phyloP scores from a whole-genome alignment of 2,329 filamentous ascomycete genomes.

The Lasiodiplodia hormozganensis region DNA sequence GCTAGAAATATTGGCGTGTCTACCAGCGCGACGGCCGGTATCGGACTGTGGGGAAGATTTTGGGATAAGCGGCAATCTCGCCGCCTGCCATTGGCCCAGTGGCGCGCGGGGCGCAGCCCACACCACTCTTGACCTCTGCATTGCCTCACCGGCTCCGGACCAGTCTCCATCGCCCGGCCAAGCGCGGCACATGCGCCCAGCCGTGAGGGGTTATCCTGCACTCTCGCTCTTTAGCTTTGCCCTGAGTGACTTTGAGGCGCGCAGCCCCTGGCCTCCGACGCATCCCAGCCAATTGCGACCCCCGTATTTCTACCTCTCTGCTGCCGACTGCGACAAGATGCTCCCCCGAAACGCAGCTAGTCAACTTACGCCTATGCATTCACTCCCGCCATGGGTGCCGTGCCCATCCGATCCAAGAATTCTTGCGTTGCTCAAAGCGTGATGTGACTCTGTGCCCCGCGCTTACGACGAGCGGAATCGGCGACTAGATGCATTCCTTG shows the following conservation, averaged over 20 bases:
- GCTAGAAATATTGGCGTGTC: conserved; percentile 27
- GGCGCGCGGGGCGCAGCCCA: conserved; percentile 6
- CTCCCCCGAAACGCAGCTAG: conserved; percentile 13
- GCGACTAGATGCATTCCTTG: neutral
- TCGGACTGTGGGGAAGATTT: conserved; percentile 26
- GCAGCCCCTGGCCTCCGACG: neutral
- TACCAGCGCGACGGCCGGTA: conserved; percentile 21
- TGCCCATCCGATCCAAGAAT: neutral
- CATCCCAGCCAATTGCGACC: conserved; percentile 1
- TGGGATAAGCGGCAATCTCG: conserved; percentile 27
- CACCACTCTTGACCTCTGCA: conserved; percentile 14
- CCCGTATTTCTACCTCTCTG: neutral
- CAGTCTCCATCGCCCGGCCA: conserved; percentile 6
- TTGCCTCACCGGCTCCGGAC: neutral
- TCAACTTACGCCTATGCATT: neutral
- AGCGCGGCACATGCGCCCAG: neutral
- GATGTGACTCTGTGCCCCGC: neutral
- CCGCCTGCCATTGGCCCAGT: conserved; percentile 16
- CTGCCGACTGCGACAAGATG: neutral
- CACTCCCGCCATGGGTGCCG: neutral
- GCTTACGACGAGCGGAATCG: neutral
- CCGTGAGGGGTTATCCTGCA: conserved; percentile 12
- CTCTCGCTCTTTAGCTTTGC: neutral
- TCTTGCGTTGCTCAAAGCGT: neutral
- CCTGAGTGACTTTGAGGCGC: neutral